phyloP scores from a whole-genome alignment of 2,329 filamentous ascomycete genomes.

The Stagonosporopsis vannaccii region DNA sequence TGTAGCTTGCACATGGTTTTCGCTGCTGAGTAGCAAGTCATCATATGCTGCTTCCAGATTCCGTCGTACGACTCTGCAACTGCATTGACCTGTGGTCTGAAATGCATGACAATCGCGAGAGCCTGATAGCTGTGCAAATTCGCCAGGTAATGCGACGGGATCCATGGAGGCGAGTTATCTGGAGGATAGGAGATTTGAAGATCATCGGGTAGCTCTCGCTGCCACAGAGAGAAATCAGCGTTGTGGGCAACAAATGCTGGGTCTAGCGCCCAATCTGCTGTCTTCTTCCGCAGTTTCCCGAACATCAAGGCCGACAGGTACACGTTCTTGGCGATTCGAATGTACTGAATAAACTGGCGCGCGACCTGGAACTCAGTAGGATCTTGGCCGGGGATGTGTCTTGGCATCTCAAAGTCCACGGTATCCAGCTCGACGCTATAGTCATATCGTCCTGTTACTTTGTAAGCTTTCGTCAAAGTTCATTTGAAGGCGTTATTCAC shows the following conservation, averaged over 20 bases:
- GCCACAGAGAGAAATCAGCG: conserved; percentile 77
- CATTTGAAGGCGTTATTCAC: conserved; percentile 54
- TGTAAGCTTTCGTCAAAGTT: conserved; percentile 12
- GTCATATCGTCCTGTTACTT: conserved; percentile 68
- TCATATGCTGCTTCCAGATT: conserved; percentile 87
- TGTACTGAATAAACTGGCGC: conserved; percentile 83
- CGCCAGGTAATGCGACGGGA: conserved; percentile 85
- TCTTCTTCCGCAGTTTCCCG: conserved; percentile 74
- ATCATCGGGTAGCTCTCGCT: conserved; percentile 78
- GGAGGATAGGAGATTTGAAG: conserved; percentile 78
- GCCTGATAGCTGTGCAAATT: conserved; percentile 92
- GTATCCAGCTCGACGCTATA: conserved; percentile 76
- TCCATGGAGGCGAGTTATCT: conserved; percentile 82
- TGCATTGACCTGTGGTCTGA: conserved; percentile 79
- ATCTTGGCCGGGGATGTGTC: conserved; percentile 71
- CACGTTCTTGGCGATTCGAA: conserved; percentile 78
- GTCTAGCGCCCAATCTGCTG: conserved; percentile 85
- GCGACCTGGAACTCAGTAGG: conserved; percentile 79
- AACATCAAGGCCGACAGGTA: conserved; percentile 79
- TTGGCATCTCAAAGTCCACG: conserved; percentile 75
- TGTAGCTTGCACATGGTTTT: conserved; percentile 86
- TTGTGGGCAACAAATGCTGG: conserved; percentile 83
- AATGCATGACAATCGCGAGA: conserved; percentile 82
- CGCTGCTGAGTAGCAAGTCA: conserved; percentile 82
- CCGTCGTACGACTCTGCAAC: conserved; percentile 80